Conservation (phyloP, 2,329 filamentous ascomycete species). For the Trichoderma endophyticum region DNA sequence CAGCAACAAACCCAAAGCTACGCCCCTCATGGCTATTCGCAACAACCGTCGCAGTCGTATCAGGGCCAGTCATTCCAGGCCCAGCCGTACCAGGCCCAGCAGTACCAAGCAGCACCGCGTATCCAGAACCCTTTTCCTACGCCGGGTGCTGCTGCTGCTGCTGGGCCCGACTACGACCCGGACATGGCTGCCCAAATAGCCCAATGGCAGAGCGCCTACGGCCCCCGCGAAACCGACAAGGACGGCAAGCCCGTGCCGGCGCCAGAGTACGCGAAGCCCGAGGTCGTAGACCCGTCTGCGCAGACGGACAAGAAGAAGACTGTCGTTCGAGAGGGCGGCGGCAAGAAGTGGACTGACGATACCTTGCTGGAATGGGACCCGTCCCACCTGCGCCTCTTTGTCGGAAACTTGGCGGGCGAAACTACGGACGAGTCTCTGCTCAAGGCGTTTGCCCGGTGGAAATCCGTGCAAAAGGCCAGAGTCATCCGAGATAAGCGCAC, state of each 20-base stretch:
- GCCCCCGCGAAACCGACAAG: constrained; percentile 52
- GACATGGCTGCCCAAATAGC: constrained; percentile 90
- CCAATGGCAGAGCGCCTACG: constrained; percentile 91
- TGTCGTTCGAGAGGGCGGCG: constrained; percentile 82
- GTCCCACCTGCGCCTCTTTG: constrained; percentile 88
- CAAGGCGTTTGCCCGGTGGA: constrained; percentile 89
- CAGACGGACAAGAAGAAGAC: constrained; percentile 70
- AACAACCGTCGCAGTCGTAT: constrained; percentile 27
- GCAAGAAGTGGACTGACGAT: constrained; percentile 87
- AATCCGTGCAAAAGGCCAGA: constrained; percentile 84
- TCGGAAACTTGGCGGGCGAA: constrained; percentile 94
- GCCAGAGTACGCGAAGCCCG: constrained; percentile 30
- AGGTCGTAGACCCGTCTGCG: constrained; percentile 43
- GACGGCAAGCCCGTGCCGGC: constrained; percentile 32
- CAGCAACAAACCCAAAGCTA: constrained; percentile 32
- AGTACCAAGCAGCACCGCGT: constrained; percentile 54
- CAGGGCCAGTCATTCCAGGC: constrained; percentile 37
- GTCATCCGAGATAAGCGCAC: constrained; percentile 95
- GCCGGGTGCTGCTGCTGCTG: constrained; percentile 44
- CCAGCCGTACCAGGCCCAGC: constrained; percentile 33
- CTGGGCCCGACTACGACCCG: constrained; percentile 55
- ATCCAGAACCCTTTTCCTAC: constrained; percentile 79
- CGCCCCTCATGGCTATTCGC: constrained; percentile 15
- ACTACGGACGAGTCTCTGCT: constrained; percentile 93
- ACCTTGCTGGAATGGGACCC: constrained; percentile 94